phyloP scores from a whole-genome alignment of 2,329 filamentous ascomycete genomes.

The Ophiostoma piceae region DNA sequence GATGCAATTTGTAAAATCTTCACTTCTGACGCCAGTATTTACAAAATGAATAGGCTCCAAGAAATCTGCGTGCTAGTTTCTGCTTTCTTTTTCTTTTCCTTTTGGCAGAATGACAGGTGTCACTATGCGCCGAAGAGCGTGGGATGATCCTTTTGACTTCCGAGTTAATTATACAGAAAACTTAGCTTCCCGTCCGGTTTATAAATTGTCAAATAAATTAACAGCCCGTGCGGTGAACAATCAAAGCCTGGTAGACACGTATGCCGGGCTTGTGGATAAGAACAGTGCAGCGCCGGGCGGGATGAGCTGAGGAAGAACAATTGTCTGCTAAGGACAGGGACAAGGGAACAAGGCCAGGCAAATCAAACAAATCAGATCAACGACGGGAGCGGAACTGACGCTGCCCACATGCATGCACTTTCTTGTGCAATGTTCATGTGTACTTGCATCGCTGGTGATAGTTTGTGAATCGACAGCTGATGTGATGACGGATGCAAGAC shows the following conservation, averaged over 20 bases:
- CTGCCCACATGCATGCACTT: not conserved
- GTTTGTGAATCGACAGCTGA: not conserved
- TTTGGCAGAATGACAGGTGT: not conserved
- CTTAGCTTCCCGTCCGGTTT: not conserved
- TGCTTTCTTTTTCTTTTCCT: not conserved
- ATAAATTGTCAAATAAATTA: not conserved
- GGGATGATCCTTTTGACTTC: not conserved
- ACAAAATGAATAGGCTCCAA: not conserved
- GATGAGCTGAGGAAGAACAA: not conserved
- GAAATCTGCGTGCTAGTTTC: not conserved
- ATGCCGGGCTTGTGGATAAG: not conserved
- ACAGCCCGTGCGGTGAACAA: not conserved
- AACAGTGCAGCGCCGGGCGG: not conserved
- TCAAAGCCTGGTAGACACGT: not conserved
- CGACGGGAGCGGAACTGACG: not conserved
- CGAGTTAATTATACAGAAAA: not conserved
- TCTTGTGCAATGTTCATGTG: not conserved
- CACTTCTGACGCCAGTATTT: not conserved
- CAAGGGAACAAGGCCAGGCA: not conserved
- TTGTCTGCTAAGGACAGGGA: not conserved
- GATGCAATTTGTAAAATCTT: not conserved
- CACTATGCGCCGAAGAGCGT: not conserved
- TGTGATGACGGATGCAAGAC: slow-evolving; percentile 1
- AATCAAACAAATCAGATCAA: not conserved
- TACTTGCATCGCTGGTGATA: slow-evolving; percentile 8